These are phyloP conservation scores for Botryotinia convoluta DNA, from an alignment of 2,329 filamentous ascomycete species.

Conservation along the genomic window DNA sequence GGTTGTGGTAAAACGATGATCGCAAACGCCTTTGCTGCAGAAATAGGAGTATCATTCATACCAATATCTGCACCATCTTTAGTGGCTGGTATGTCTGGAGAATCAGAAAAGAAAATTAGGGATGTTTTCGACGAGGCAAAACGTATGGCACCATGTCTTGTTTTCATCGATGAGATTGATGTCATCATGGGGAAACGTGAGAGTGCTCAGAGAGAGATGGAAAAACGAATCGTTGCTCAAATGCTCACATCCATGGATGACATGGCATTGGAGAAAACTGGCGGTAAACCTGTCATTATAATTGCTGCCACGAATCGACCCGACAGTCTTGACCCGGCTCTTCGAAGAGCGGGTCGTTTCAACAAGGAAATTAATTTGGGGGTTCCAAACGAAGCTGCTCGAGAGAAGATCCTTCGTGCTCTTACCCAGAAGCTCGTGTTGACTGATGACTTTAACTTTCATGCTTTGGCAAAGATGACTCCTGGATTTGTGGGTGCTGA, in stretches of 20 bases:
- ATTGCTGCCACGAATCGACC: constrained; percentile 88
- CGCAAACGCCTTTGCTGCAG: constrained; percentile 74
- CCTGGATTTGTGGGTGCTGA: constrained; percentile 94
- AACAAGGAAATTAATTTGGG: constrained; percentile 83
- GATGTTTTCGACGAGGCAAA: constrained; percentile 88
- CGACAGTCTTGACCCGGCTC: constrained; percentile 77
- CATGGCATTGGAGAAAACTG: constrained; percentile 67
- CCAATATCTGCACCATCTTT: constrained; percentile 79
- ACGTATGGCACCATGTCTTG: constrained; percentile 77
- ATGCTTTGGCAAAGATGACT: constrained; percentile 73
- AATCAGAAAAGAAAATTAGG: constrained; percentile 82
- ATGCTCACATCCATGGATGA: constrained; percentile 85
- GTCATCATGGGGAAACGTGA: constrained; percentile 85
- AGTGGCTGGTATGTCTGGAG: constrained; percentile 83
- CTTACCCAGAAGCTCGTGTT: constrained; percentile 66
- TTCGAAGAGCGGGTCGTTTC: constrained; percentile 73
- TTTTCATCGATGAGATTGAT: constrained; percentile 93
- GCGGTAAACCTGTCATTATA: constrained; percentile 79
- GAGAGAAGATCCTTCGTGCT: constrained; percentile 74
- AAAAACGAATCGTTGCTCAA: constrained; percentile 80
- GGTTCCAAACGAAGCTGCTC: constrained; percentile 75
- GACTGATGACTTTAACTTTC: constrained; percentile 69
- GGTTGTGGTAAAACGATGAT: constrained; percentile 87
- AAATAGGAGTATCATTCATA: constrained; percentile 74
- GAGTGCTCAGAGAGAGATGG: constrained; percentile 81